Evolutionary conservation across 768 basidiomycete species (phyloP).

Genomic region (Boletus vermiculosoides): DNA sequence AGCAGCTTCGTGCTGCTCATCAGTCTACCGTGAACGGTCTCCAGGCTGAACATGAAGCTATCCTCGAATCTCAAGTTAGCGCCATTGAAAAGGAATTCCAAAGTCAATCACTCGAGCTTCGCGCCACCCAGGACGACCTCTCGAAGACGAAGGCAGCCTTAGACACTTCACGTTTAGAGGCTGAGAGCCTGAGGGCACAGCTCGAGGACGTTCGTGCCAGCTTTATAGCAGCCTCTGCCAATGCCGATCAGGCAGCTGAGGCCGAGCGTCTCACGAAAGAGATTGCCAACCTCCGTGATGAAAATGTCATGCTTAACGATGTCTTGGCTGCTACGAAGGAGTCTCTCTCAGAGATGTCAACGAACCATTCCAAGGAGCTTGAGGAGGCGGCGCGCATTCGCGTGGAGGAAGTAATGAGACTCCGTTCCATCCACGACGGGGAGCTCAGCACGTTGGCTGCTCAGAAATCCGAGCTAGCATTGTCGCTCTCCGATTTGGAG

Average conservation of each 20-base stretch:
- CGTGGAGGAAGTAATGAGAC: slow-evolving; percentile 66
- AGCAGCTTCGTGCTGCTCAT: slow-evolving; percentile 66
- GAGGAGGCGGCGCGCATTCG: slow-evolving; percentile 70
- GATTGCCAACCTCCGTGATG: slow-evolving; percentile 63
- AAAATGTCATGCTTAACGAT: slow-evolving; percentile 62
- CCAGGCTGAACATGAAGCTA: slow-evolving; percentile 60
- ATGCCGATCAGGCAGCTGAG: slow-evolving; percentile 53
- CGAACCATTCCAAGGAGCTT: slow-evolving; percentile 68
- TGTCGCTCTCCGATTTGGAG: slow-evolving; percentile 70
- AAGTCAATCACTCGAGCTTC: slow-evolving; percentile 66
- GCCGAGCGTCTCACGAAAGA: slow-evolving; percentile 57
- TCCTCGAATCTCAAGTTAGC: slow-evolving; percentile 55
- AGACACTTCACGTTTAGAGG: slow-evolving; percentile 51
- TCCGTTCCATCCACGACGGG: slow-evolving; percentile 57
- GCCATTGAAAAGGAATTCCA: slow-evolving; percentile 62
- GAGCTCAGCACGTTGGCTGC: slow-evolving; percentile 55
- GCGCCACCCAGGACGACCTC: slow-evolving; percentile 83
- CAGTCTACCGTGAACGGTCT: slow-evolving; percentile 58
- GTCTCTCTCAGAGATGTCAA: slow-evolving; percentile 67
- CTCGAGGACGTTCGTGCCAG: slow-evolving; percentile 60
- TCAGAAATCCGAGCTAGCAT: slow-evolving; percentile 62
- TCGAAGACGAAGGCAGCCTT: slow-evolving; percentile 66
- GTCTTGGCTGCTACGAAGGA: slow-evolving; percentile 67
- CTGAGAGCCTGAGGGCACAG: slow-evolving; percentile 57
- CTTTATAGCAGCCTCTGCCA: slow-evolving; percentile 39